A percentile compares a stretch with the other conserved stretches of the same genome.
phyloP scores from a whole-genome alignment of 2,329 filamentous ascomycete species.

The Lanzia echinophila region DNA sequence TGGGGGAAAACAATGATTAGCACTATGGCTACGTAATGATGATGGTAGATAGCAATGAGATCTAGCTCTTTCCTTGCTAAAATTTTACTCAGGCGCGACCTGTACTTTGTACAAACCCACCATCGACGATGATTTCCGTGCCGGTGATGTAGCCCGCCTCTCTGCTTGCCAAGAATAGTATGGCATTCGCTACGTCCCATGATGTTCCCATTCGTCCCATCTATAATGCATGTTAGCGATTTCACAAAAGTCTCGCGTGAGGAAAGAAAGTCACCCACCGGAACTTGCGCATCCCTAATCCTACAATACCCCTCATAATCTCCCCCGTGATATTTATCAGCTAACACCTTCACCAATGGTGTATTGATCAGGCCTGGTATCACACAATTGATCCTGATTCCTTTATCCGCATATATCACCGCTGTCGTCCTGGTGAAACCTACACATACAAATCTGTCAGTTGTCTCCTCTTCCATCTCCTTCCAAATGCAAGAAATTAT shows the following conservation, averaged over 20 bases:
- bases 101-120: slow-evolving; percentile 37
- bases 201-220: slow-evolving; percentile 53
- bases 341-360: slow-evolving; percentile 41
- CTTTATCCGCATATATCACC: slow-evolving; percentile 42
- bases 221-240: too few relatives aligned
- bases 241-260: too few relatives aligned
- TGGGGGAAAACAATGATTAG: slow-evolving; percentile 17
- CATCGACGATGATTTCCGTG: slow-evolving; percentile 45
- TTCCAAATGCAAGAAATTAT: too few relatives aligned
- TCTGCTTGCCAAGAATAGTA: slow-evolving; percentile 39
- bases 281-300: slow-evolving; percentile 49
- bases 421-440: slow-evolving; percentile 42
- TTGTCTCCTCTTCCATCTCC: too few relatives aligned
- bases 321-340: slow-evolving; percentile 38
- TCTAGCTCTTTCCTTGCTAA: not conserved
- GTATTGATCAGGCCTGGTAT: slow-evolving; percentile 52
- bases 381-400: slow-evolving; percentile 46
- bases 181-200: slow-evolving; percentile 52
- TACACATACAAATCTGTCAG: too few relatives aligned
- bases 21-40: not conserved
- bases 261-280: slow-evolving; percentile 19
- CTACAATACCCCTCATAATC: slow-evolving; percentile 43
- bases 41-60: not conserved
- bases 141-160: slow-evolving; percentile 49
- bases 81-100: slow-evolving; percentile 17